Conservation (phyloP, 306 rosid genomes). For the Quercus engelmannii region DNA sequence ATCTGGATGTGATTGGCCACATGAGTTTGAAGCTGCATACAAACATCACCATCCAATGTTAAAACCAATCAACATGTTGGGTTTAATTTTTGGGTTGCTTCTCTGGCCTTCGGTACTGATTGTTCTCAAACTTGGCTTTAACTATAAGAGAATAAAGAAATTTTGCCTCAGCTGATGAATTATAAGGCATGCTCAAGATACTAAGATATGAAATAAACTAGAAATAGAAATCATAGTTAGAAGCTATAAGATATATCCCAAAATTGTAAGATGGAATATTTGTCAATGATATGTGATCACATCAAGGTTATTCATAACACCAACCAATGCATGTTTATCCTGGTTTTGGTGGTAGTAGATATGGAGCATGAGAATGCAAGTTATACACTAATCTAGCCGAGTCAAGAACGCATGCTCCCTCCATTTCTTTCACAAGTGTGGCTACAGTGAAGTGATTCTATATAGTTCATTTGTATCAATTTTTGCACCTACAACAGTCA, state of each 20-base stretch:
- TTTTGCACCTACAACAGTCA: not conserved
- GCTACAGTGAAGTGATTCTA: not conserved
- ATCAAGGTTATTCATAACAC: not conserved
- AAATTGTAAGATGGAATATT: not conserved
- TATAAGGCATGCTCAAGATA: constrained; percentile 52
- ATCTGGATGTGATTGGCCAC: not conserved
- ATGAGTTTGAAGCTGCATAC: not conserved
- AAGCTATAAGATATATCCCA: not conserved
- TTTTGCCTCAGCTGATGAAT: constrained; percentile 69
- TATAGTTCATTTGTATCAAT: not conserved
- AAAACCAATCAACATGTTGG: constrained; percentile 75
- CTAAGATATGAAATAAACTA: constrained; percentile 43
- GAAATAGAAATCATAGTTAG: constrained; percentile 1
- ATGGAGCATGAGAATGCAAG: not conserved
- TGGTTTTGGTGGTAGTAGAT: not conserved
- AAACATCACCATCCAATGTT: constrained; percentile 9
- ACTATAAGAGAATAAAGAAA: constrained; percentile 67
- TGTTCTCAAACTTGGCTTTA: constrained; percentile 78
- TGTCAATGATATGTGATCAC: not conserved
- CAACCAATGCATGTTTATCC: not conserved
- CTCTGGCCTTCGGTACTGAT: not conserved
- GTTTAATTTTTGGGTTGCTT: constrained; percentile 58
- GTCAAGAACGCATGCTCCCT: not conserved
- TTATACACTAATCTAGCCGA: not conserved
- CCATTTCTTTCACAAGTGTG: not conserved